Conservation (phyloP, 1,284 basidiomycete species). For the Testicularia cyperi region DNA sequence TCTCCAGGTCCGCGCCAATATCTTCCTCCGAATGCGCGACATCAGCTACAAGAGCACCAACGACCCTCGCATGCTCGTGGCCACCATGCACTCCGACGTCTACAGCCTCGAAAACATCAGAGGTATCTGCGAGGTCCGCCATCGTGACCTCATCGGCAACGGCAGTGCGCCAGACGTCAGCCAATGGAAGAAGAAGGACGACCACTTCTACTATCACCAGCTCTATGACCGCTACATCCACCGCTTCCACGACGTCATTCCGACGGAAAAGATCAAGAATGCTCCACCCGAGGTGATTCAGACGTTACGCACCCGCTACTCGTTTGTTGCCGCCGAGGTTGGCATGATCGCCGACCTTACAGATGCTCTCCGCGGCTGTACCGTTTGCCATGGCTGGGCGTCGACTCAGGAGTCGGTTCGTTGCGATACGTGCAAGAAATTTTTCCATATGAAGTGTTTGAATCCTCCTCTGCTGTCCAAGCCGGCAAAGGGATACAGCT, state of each 20-base stretch:
- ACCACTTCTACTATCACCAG: constrained; percentile 90
- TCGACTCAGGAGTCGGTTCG: constrained; percentile 72
- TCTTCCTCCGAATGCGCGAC: constrained; percentile 90
- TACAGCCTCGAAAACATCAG: constrained; percentile 88
- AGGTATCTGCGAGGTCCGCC: constrained; percentile 85
- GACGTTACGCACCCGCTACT: constrained; percentile 75
- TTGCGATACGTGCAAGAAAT: constrained; percentile 89
- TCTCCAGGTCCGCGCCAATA: constrained; percentile 74
- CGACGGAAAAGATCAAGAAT: constrained; percentile 81
- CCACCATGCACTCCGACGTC: constrained; percentile 91
- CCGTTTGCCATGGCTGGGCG: constrained; percentile 83
- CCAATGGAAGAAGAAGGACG: constrained; percentile 91
- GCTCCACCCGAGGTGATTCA: constrained; percentile 60
- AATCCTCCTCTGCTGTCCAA: constrained; percentile 91
- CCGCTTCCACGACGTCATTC: constrained; percentile 94
- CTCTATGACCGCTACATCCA: constrained; percentile 97
- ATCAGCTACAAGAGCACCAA: constrained; percentile 79
- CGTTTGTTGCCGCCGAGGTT: constrained; percentile 91
- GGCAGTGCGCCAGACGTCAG: constrained; percentile 69
- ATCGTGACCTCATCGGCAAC: constrained; percentile 80
- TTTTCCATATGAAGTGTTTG: constrained; percentile 93
- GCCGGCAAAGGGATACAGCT: constrained; percentile 93
- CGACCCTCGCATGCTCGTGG: constrained; percentile 84
- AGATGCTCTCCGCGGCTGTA: constrained; percentile 80
- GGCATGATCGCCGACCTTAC: constrained; percentile 88